phyloP scores from a whole-genome alignment of 768 basidiomycete species.

The Tylopilus felleus region DNA sequence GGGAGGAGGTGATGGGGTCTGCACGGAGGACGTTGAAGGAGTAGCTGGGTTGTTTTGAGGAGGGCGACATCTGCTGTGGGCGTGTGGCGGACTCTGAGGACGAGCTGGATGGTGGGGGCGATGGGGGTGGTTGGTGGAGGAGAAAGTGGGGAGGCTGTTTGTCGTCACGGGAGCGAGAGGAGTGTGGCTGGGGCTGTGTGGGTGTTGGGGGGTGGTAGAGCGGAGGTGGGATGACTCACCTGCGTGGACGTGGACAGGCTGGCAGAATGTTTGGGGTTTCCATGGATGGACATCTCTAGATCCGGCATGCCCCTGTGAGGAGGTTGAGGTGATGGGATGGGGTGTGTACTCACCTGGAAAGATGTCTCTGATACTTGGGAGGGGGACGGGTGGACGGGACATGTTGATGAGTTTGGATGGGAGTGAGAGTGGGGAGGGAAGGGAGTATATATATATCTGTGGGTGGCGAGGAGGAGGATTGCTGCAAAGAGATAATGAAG shows the following conservation, averaged over 20 bases:
- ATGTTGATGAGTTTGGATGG: constrained; percentile 3
- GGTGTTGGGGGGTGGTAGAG: neutral
- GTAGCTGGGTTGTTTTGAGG: constrained; percentile 21
- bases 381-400: constrained; percentile 29
- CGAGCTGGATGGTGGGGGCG: constrained; percentile 27
- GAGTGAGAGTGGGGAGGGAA: neutral
- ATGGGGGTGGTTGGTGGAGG: constrained; percentile 15
- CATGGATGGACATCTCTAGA: constrained; percentile 24
- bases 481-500: constrained; percentile 10
- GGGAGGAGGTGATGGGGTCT: constrained; percentile 39
- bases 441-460: constrained; percentile 12
- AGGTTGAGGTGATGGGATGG: neutral
- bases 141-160: constrained; percentile 1
- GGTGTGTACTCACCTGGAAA: constrained; percentile 51
- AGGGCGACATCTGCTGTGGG: constrained; percentile 13
- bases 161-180: neutral
- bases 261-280: neutral
- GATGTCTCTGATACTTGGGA: constrained; percentile 54
- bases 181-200: constrained; percentile 2
- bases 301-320: constrained; percentile 8
- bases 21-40: constrained; percentile 47
- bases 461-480: constrained; percentile 1
- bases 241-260: neutral
- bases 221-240: constrained; percentile 7
- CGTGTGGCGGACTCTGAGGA: constrained; percentile 28